phyloP scores from a whole-genome alignment of 2,329 filamentous ascomycete species.

The Exophiala viscosa region DNA sequence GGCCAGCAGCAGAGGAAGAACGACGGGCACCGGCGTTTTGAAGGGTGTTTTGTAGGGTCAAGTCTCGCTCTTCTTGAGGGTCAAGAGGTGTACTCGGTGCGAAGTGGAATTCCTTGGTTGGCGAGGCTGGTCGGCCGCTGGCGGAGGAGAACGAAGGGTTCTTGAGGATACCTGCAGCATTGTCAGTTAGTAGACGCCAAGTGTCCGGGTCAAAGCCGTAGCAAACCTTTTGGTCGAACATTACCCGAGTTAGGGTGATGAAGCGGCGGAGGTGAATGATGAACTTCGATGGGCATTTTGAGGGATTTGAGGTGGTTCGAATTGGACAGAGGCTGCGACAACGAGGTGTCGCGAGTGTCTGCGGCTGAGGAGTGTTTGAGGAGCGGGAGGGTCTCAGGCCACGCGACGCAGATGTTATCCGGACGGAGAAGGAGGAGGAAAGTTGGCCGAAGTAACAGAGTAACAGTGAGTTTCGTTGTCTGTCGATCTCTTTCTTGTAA shows the following conservation, averaged over 20 bases:
- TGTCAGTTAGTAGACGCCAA: not conserved
- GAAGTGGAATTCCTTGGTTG: slow-evolving; percentile 31
- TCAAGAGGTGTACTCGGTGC: slow-evolving; percentile 44
- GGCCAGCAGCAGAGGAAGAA: slow-evolving; percentile 69
- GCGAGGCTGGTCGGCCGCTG: slow-evolving; percentile 33
- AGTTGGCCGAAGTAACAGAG: slow-evolving; percentile 1
- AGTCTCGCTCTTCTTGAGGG: slow-evolving; percentile 67
- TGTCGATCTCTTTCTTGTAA: not conserved
- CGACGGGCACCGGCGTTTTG: slow-evolving; percentile 87
- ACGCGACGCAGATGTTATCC: not conserved
- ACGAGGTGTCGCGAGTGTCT: not conserved
- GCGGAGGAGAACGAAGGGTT: slow-evolving; percentile 64
- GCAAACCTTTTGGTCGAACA: slow-evolving; percentile 41
- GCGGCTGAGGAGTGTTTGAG: not conserved
- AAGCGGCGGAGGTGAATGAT: slow-evolving; percentile 22
- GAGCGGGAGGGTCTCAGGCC: not conserved
- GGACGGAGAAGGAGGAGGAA: not conserved
- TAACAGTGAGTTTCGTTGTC: not conserved
- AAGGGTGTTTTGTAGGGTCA: slow-evolving; percentile 90
- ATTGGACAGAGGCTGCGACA: not conserved
- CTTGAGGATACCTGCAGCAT: slow-evolving; percentile 79
- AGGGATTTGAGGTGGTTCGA: too few species aligned
- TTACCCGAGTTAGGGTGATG: slow-evolving; percentile 35
- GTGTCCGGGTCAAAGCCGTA: not conserved
- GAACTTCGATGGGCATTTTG: slow-evolving; percentile 28